Evolutionary conservation across 345 rosid genomes (phyloP).

Genomic region (Camelina laxa): DNA sequence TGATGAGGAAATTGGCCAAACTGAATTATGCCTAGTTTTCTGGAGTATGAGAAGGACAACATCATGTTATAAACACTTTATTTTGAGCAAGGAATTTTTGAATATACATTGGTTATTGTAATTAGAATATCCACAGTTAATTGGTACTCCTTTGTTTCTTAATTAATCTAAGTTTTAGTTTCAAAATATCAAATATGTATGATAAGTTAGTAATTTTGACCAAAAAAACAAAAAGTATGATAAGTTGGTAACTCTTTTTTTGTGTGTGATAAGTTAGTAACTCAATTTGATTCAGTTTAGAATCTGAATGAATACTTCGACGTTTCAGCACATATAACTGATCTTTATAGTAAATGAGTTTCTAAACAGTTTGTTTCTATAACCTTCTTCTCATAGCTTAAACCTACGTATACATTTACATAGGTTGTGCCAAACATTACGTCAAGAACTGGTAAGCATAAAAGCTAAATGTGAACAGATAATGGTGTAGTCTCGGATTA

Average conservation of each 20-base stretch:
- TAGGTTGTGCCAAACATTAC: constrained; percentile 7
- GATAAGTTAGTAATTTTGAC: too few relatives aligned
- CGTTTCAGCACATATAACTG: background rate
- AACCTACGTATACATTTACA: constrained; percentile 8
- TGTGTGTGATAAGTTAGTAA: background rate
- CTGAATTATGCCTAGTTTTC: constrained; percentile 42
- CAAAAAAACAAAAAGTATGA: too few relatives aligned
- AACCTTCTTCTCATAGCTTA: background rate
- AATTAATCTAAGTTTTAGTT: too few relatives aligned
- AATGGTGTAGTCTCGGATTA: constrained; percentile 1
- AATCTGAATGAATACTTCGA: background rate
- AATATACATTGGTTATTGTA: constrained; percentile 6
- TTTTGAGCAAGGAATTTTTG: constrained; percentile 7
- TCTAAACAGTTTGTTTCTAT: background rate
- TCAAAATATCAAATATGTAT: too few relatives aligned
- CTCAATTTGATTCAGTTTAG: background rate
- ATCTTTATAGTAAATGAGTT: background rate
- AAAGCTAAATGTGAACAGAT: constrained; percentile 25
- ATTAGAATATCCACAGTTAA: background rate
- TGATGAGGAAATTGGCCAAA: constrained; percentile 24
- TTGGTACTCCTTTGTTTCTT: background rate
- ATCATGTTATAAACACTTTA: constrained; percentile 16
- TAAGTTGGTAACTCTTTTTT: too few relatives aligned
- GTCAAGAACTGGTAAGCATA: constrained; percentile 19
- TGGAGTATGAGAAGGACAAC: constrained; percentile 40